Base-by-base conservation (phyloP, 176 grass and related monocot species). In the Triticum urartu region DNA sequence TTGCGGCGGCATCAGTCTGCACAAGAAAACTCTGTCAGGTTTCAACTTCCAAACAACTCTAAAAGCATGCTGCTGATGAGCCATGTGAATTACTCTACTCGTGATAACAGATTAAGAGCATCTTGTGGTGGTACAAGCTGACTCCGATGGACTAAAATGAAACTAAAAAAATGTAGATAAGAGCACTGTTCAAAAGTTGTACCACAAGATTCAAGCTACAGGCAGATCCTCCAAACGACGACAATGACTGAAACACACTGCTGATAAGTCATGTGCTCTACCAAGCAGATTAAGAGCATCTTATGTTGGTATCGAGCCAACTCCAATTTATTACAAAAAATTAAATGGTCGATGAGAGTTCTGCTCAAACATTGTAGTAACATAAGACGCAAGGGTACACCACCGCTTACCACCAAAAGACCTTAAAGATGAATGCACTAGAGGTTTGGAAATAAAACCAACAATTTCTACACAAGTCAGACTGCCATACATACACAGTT, bases 1-100 rank as follows among this genome's bases (percentile, higher is more conserved):
- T 87, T 81, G 91, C 82, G 0, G 93, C 96, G 40, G 84, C 86
- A 3, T 92, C 88, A 67, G 96, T 98, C 93, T 98, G 91, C 89
- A 89, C 39, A 88, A 88, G 42, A 79, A 88, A 74, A 68, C 25
- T 21, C 4, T 35, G 21, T 88, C 36, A 89, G 78, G 26, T 14
- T 68, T 1, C 32, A 87, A 71, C 84, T 54, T 20, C 18, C 54
- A 59, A 56, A 59, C 18, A 59, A 59, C 18, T 59, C 54, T 21
- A 21, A 59, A 59, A 21, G 54, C 50, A 54, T 17, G 15, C 15
- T 54, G 50, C 50, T 18, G 15, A 54, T 54, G 50, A 54, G 50
- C 0, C 50, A 54, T 54, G 50, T 54, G 50, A 18, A 54, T 54
- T 18, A 54, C 0, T 21, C 54, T 18, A 59, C 18, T 21, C 54